phyloP scores from a whole-genome alignment of 164 flowering plant species.

The Akebia trifoliata region DNA sequence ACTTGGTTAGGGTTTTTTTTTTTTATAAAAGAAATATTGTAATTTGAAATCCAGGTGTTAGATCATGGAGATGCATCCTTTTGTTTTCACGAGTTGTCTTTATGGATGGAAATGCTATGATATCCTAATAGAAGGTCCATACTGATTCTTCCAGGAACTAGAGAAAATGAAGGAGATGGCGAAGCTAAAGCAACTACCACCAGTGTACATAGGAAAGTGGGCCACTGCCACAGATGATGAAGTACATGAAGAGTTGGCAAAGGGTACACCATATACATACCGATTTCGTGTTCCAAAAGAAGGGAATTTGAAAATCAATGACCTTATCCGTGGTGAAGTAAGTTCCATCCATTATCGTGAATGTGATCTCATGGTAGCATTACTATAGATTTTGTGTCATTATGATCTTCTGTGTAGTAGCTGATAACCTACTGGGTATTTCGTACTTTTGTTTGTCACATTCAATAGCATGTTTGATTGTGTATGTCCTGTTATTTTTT shows the following conservation, averaged over 20 bases:
- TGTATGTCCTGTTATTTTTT: slow-evolving; percentile 29
- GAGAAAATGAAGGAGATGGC: slow-evolving; percentile 91
- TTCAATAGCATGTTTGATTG: not conserved
- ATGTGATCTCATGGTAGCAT: not conserved
- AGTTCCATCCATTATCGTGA: slow-evolving; percentile 16
- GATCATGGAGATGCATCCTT: not conserved
- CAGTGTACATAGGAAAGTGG: slow-evolving; percentile 93
- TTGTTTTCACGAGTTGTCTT: not conserved
- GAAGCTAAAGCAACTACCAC: slow-evolving; percentile 71
- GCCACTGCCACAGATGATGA: slow-evolving; percentile 67
- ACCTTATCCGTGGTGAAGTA: slow-evolving; percentile 91
- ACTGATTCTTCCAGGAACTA: slow-evolving; percentile 50
- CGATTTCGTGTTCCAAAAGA: slow-evolving; percentile 89
- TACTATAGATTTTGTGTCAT: not conserved
- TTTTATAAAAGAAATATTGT: too few species aligned
- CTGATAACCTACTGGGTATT: not conserved
- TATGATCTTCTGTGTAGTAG: not conserved
- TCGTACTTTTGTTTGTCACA: not conserved
- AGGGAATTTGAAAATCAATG: slow-evolving; percentile 73
- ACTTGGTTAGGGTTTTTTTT: too few species aligned
- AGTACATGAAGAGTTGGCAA: slow-evolving; percentile 67
- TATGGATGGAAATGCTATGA: not conserved
- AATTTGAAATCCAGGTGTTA: too few species aligned
- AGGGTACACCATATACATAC: slow-evolving; percentile 85
- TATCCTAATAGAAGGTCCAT: not conserved